Evolutionary conservation across 768 basidiomycete species (phyloP).

Genomic region (Tylopilus subfusipes): DNA sequence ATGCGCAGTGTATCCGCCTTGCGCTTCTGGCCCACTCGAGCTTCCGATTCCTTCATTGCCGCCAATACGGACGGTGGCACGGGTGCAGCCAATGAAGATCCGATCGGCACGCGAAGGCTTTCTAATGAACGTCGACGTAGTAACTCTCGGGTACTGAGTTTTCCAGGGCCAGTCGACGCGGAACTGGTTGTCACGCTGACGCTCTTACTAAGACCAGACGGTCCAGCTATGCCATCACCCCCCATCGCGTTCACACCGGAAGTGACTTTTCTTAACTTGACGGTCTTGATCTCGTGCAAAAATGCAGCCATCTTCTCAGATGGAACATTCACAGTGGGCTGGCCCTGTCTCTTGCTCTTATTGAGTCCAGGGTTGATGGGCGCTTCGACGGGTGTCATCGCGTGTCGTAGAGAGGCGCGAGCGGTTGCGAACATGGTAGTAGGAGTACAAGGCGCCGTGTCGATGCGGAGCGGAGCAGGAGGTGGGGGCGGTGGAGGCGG

Average conservation of each 20-base stretch:
- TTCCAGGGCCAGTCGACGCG: conserved; percentile 1
- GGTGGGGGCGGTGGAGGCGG: conserved; percentile 37
- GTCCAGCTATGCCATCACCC: conserved; percentile 21
- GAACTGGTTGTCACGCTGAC: conserved; percentile 14
- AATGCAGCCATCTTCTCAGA: conserved; percentile 84
- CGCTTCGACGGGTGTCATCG: conserved; percentile 52
- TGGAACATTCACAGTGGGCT: conserved; percentile 68
- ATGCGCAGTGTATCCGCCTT: conserved; percentile 22
- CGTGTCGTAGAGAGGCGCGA: conserved; percentile 63
- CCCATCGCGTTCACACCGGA: conserved; percentile 20
- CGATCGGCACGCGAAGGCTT: conserved; percentile 25
- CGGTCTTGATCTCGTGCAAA: conserved; percentile 75
- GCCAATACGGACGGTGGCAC: conserved; percentile 7
- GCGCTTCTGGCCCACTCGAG: conserved; percentile 30
- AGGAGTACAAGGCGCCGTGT: conserved; percentile 29
- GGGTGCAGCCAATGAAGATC: conserved; percentile 22
- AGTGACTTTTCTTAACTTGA: conserved; percentile 57
- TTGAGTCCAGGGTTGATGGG: conserved; percentile 49
- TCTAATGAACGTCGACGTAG: conserved; percentile 26
- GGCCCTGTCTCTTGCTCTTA: conserved; percentile 46
- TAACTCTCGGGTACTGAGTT: conserved; percentile 18
- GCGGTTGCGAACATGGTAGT: conserved; percentile 49
- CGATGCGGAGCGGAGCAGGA: conserved; percentile 31
- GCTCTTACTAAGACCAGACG: conserved; percentile 31
- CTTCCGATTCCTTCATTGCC: conserved; percentile 7